These are phyloP conservation scores for Bruguiera sexangula DNA, from an alignment of 345 rosid genomes.

Conservation along the genomic window DNA sequence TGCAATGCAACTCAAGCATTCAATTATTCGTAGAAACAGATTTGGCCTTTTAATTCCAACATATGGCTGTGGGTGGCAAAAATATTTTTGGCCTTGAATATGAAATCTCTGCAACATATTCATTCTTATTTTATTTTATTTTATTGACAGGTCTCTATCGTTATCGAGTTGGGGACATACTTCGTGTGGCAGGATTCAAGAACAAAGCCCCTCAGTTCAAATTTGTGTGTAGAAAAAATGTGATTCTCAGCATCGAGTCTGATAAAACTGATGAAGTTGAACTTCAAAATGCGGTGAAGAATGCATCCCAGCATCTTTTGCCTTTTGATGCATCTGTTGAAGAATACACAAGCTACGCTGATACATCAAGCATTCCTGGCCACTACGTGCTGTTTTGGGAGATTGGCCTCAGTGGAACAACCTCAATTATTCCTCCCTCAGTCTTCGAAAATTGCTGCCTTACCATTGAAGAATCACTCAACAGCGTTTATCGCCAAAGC, in stretches of 20 bases:
- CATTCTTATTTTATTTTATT: neutral
- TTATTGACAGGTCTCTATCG: conserved; percentile 19
- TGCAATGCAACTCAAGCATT: no score
- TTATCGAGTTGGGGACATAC: conserved; percentile 24
- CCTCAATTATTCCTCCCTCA: conserved; percentile 9
- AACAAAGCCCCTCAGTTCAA: conserved; percentile 27
- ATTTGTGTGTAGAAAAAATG: conserved; percentile 13
- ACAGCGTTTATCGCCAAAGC: conserved; percentile 20
- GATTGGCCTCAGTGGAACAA: conserved; percentile 1
- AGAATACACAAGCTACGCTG: conserved; percentile 29
- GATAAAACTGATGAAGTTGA: conserved; percentile 21
- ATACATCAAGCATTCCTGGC: conserved; percentile 15
- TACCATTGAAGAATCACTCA: conserved; percentile 15
- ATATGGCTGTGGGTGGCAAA: no score
- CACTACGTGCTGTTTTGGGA: conserved; percentile 25
- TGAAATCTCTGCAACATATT: neutral
- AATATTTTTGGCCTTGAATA: neutral
- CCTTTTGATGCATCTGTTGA: conserved; percentile 1
- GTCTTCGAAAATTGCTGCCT: conserved; percentile 21
- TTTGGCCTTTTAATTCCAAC: neutral
- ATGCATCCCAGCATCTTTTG: conserved; percentile 10
- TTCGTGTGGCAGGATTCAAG: conserved; percentile 18
- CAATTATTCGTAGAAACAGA: no score
- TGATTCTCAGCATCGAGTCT: conserved; percentile 13
- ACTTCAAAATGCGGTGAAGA: conserved; percentile 14